Evolutionary conservation across 192 early-diverging fungal species (phyloP).

Genomic region (Umbelopsis sp.): DNA sequence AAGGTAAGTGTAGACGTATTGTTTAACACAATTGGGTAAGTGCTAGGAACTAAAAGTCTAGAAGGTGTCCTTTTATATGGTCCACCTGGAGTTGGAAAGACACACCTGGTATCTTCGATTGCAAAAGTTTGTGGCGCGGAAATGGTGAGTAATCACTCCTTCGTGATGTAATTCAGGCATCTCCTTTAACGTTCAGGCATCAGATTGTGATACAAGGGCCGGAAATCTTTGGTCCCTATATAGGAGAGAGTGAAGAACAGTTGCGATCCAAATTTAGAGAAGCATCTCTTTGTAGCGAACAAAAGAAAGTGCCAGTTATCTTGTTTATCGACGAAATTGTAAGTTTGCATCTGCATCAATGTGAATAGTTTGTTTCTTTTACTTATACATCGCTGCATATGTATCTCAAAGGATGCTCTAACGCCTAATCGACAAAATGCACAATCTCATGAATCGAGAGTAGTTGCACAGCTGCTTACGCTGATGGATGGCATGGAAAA

Average conservation of each 20-base stretch:
- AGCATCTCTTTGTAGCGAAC: conserved; percentile 45
- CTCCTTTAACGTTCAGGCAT: background rate
- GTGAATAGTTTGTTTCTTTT: background rate
- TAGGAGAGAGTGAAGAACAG: conserved; percentile 87
- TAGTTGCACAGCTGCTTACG: conserved; percentile 89
- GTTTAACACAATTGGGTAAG: background rate
- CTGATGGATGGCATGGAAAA: conserved; percentile 85
- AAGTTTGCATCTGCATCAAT: conserved; percentile 13
- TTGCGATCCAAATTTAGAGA: conserved; percentile 72
- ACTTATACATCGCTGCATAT: background rate
- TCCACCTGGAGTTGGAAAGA: conserved; percentile 96
- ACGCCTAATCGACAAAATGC: conserved; percentile 65
- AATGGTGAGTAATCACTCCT: conserved; percentile 45
- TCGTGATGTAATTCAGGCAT: background rate
- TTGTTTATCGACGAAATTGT: conserved; percentile 98
- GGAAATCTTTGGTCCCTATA: conserved; percentile 78
- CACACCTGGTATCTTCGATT: conserved; percentile 74
- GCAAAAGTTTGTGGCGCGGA: conserved; percentile 65
- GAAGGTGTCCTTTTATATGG: conserved; percentile 86
- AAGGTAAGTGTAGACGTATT: conserved; percentile 38
- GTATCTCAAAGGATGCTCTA: conserved; percentile 65
- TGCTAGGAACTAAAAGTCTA: too few species aligned
- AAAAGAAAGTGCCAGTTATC: conserved; percentile 57
- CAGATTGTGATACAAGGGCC: conserved; percentile 76
- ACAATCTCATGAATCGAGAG: conserved; percentile 66